A percentile compares a stretch with the other conserved stretches of the same genome.
Conservation (phyloP, 2,329 filamentous ascomycete genomes). For the Lithohypha guttulata region DNA sequence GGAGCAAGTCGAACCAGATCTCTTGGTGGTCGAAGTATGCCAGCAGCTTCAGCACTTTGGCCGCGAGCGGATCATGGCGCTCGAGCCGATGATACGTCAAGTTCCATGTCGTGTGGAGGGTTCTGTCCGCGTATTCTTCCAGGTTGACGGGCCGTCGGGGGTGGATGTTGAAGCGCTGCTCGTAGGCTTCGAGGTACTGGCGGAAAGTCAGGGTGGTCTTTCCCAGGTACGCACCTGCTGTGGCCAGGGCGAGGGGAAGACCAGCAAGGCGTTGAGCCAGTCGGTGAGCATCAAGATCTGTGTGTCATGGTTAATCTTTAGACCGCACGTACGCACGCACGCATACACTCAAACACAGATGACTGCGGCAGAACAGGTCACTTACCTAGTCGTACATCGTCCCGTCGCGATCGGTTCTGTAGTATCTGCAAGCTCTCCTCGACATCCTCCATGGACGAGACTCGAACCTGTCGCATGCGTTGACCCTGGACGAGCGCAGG, state of each 20-base stretch:
- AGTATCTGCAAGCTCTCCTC: conserved; percentile 14
- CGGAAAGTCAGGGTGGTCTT: conserved; percentile 28
- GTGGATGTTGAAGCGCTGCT: not conserved
- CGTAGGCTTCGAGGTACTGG: conserved; percentile 34
- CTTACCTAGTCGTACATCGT: conserved; percentile 12
- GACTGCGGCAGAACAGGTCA: not conserved
- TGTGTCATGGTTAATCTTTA: not conserved
- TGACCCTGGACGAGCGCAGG: conserved; percentile 9
- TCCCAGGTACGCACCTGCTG: conserved; percentile 37
- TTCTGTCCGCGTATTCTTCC: conserved; percentile 12
- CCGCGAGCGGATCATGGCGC: conserved; percentile 16
- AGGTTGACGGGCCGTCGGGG: conserved; percentile 6
- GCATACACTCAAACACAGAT: not conserved
- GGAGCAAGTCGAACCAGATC: conserved; percentile 37
- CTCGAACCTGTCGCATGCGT: conserved; percentile 4
- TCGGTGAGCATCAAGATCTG: conserved; percentile 11
- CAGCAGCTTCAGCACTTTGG: conserved; percentile 33
- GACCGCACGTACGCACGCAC: not conserved
- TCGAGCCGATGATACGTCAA: conserved; percentile 12
- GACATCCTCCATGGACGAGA: conserved; percentile 6
- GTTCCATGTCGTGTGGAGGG: conserved; percentile 19
- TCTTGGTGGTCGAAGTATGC: conserved; percentile 36
- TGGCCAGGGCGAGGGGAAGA: conserved; percentile 37
- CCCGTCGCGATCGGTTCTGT: conserved; percentile 9
- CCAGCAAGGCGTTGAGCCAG: conserved; percentile 33